Evolutionary conservation across 2,329 filamentous ascomycete genomes (phyloP).

Genomic region (Trichoderma polysporum): DNA sequence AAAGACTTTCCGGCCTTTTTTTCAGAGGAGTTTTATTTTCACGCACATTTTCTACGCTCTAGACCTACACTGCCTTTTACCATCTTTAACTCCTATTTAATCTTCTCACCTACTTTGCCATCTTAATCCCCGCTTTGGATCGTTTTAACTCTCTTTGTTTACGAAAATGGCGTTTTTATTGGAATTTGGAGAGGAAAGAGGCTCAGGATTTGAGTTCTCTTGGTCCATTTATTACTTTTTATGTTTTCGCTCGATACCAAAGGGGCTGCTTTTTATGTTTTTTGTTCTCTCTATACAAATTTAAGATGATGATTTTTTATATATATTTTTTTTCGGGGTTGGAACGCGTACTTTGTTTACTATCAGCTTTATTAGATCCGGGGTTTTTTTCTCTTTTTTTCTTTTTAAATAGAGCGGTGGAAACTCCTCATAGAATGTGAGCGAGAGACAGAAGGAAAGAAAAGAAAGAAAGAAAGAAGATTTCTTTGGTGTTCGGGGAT

Average conservation of each 20-base stretch:
- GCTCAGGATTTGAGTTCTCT: background rate
- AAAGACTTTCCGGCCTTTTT: background rate
- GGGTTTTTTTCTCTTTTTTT: background rate
- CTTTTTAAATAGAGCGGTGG: constrained; percentile 10
- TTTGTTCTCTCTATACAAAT: background rate
- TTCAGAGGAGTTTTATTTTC: background rate
- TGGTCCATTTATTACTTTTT: constrained; percentile 3
- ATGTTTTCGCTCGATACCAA: constrained; percentile 18
- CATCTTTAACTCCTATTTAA: background rate
- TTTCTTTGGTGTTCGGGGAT: background rate
- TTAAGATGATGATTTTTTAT: constrained; percentile 7
- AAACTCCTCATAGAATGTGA: constrained; percentile 16
- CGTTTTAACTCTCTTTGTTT: constrained; percentile 3
- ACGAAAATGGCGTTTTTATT: constrained; percentile 11
- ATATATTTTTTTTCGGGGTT: background rate
- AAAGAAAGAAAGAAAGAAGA: background rate
- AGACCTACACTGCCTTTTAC: background rate
- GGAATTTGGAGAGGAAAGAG: background rate
- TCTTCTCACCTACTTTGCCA: constrained; percentile 1
- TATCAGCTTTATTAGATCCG: constrained; percentile 6
- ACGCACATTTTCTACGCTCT: background rate
- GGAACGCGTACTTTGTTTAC: background rate
- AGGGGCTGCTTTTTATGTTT: constrained; percentile 12
- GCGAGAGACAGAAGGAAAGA: background rate
- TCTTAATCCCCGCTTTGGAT: constrained; percentile 12